Conservation (phyloP, 225 moss, liverwort and hornwort genomes). For the Antitrichia curtipendula region DNA sequence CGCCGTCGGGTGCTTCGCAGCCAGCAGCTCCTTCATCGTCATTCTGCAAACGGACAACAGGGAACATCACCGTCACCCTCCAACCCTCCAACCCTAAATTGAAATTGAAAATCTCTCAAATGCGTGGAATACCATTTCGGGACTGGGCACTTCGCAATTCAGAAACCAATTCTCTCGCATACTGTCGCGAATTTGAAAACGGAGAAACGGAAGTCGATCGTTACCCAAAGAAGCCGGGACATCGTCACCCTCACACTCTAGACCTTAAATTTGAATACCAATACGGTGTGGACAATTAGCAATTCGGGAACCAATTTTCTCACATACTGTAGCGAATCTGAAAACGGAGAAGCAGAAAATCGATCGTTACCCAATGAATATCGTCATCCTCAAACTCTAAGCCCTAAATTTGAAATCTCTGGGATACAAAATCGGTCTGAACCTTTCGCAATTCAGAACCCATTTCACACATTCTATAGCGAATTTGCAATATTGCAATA, state of each 20-base stretch:
- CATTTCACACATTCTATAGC: background rate
- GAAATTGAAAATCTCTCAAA: background rate
- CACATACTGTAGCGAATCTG: background rate
- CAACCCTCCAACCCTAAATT: background rate
- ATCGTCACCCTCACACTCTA: background rate
- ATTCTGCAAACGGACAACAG: conserved; percentile 27
- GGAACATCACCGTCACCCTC: background rate
- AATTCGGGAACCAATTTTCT: background rate
- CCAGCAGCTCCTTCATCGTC: conserved; percentile 86
- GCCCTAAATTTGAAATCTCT: background rate
- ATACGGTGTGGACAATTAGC: background rate
- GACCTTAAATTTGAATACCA: background rate
- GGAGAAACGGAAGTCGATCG: background rate
- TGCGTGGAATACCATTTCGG: background rate
- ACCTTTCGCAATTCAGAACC: background rate
- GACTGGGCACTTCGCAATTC: background rate
- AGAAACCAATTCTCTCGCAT: background rate
- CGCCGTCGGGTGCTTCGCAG: conserved; percentile 78
- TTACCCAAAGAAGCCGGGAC: conserved; percentile 57
- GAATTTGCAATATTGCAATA: background rate
- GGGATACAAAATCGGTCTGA: background rate
- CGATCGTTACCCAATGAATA: conserved; percentile 42
- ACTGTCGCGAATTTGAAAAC: background rate
- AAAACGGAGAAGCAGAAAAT: background rate
- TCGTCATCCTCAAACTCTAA: background rate